phyloP scores from a whole-genome alignment of 768 basidiomycete genomes.

The Lactarius vividus region DNA sequence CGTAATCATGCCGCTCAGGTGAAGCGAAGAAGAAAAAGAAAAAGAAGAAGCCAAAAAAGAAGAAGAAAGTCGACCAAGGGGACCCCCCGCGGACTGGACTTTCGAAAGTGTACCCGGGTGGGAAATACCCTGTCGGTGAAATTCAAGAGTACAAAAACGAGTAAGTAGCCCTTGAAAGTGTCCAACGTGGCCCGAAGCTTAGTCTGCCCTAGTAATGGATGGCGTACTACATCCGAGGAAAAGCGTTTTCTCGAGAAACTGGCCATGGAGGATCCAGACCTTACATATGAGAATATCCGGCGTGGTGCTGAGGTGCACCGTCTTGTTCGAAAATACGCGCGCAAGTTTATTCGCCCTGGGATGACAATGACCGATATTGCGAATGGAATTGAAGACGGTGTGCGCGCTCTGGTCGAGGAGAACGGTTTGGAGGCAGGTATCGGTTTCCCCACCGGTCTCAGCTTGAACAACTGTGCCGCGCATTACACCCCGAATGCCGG shows the following conservation, averaged over 20 bases:
- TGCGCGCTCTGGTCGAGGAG: slow-evolving; percentile 89
- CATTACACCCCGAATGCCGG: slow-evolving; percentile 96
- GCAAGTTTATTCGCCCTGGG: slow-evolving; percentile 83
- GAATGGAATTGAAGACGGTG: slow-evolving; percentile 89
- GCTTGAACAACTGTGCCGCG: slow-evolving; percentile 91
- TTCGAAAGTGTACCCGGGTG: slow-evolving; percentile 82
- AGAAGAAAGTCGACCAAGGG: slow-evolving; percentile 72
- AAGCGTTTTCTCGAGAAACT: slow-evolving; percentile 78
- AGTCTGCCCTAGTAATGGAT: slow-evolving; percentile 63
- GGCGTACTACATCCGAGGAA: slow-evolving; percentile 89
- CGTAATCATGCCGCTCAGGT: slow-evolving; percentile 30
- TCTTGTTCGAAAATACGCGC: slow-evolving; percentile 80
- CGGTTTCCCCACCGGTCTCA: slow-evolving; percentile 96
- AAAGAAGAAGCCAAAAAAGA: slow-evolving; percentile 90
- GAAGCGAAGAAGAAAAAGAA: slow-evolving; percentile 85
- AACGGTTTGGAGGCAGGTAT: slow-evolving; percentile 81
- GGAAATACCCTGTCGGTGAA: slow-evolving; percentile 90
- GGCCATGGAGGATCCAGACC: slow-evolving; percentile 73
- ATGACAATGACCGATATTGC: slow-evolving; percentile 95
- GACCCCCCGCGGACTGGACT: slow-evolving; percentile 90
- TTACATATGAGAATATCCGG: slow-evolving; percentile 86
- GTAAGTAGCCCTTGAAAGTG: slow-evolving; percentile 47
- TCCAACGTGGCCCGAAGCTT: background rate
- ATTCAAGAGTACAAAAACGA: slow-evolving; percentile 89
- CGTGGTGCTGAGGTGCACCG: slow-evolving; percentile 95